phyloP scores from a whole-genome alignment of 768 basidiomycete genomes.

The Tricholoma bakamatsutake region DNA sequence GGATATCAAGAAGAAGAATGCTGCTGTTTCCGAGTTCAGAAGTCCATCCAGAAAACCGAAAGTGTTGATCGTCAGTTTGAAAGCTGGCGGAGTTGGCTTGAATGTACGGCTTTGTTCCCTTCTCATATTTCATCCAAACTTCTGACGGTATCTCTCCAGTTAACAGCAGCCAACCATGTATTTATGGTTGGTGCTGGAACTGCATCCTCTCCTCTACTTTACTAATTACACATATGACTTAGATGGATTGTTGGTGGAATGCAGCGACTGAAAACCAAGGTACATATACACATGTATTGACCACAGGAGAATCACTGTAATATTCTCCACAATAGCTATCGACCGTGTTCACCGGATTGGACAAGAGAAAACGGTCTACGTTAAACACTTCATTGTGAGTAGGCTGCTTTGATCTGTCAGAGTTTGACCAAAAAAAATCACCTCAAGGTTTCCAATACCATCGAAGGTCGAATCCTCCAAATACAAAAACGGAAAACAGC shows the following conservation, averaged over 20 bases:
- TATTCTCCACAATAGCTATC: conserved; percentile 43
- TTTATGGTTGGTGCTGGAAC: conserved; percentile 57
- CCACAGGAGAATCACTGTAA: not conserved
- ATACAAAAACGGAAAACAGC: conserved; percentile 87
- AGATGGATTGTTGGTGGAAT: conserved; percentile 97
- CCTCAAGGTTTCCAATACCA: conserved; percentile 59
- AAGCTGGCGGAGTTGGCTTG: conserved; percentile 89
- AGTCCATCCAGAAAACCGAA: conserved; percentile 63
- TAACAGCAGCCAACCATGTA: conserved; percentile 79
- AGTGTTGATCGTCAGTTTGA: conserved; percentile 72
- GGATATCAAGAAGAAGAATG: conserved; percentile 75
- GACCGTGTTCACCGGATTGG: conserved; percentile 85
- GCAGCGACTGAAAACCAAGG: conserved; percentile 79
- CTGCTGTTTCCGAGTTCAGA: conserved; percentile 76
- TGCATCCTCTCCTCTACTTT: not conserved
- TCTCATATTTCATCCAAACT: not conserved
- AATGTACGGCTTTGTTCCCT: conserved; percentile 45
- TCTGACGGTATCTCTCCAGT: conserved; percentile 26
- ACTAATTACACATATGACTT: not conserved
- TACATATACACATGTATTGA: conserved; percentile 13
- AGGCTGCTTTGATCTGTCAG: not conserved
- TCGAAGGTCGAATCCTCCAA: conserved; percentile 72
- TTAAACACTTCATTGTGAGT: conserved; percentile 78
- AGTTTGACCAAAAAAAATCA: not conserved
- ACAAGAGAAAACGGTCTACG: conserved; percentile 75